These are phyloP conservation scores for Colletotrichum sp. DNA, from an alignment of 2,329 filamentous ascomycete species.

Conservation along the genomic window DNA sequence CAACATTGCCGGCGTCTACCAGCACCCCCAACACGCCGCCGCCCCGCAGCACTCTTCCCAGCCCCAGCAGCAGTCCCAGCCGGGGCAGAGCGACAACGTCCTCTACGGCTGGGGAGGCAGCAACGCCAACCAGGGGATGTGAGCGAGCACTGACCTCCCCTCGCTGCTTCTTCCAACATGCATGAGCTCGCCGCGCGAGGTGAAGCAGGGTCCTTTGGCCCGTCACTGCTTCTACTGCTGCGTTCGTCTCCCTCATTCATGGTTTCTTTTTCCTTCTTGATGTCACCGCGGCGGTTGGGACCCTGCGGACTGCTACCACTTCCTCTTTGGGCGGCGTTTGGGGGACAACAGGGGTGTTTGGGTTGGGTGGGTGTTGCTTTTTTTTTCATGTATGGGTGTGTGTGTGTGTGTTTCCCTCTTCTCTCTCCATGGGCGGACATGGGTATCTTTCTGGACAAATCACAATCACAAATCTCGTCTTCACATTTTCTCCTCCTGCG, in stretches of 20 bases:
- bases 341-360: background rate
- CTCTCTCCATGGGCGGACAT: background rate
- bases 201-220: background rate
- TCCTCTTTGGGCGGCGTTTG: background rate
- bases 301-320: background rate
- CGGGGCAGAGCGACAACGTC: background rate
- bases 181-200: background rate
- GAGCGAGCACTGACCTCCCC: background rate
- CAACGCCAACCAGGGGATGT: background rate
- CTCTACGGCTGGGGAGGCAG: conserved; percentile 6
- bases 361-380: background rate
- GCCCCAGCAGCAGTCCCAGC: background rate
- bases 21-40: background rate
- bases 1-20: conserved; percentile 16
- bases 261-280: background rate
- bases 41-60: background rate
- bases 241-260: background rate
- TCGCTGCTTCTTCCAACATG: background rate
- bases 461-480: background rate
- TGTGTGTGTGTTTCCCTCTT: background rate
- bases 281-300: background rate
- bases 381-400: background rate
- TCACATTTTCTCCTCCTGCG: background rate
- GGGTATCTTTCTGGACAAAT: background rate
- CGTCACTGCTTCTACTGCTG: background rate